Conservation (phyloP, 2,329 filamentous ascomycete genomes). For the Colletotrichum sp. region DNA sequence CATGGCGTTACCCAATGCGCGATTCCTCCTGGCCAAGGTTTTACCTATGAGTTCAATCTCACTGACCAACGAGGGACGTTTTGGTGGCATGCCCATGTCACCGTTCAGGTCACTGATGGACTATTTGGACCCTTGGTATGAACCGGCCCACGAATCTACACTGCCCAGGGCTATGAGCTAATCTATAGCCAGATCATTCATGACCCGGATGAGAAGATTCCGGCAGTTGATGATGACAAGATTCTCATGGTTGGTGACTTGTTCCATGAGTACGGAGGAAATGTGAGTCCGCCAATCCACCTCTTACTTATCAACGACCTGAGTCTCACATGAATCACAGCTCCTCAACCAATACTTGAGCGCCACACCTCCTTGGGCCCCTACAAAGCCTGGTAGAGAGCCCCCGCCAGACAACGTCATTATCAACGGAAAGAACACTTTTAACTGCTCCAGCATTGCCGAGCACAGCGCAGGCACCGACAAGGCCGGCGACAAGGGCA, state of each 20-base stretch:
- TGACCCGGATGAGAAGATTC: constrained; percentile 36
- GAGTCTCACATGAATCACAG: constrained; percentile 29
- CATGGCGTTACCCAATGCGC: constrained; percentile 65
- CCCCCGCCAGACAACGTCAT: constrained; percentile 45
- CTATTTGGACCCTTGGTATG: constrained; percentile 22
- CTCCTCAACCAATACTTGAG: constrained; percentile 35
- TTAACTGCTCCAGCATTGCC: constrained; percentile 32
- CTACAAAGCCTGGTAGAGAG: constrained; percentile 40
- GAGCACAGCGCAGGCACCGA: constrained; percentile 23
- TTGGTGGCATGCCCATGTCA: constrained; percentile 66
- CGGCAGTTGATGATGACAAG: constrained; percentile 35
- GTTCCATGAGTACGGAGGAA: constrained; percentile 40
- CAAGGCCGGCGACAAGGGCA: neutral
- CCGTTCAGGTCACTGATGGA: constrained; percentile 17
- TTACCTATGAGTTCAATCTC: constrained; percentile 64
- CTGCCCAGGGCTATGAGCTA: neutral
- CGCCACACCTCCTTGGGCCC: constrained; percentile 35
- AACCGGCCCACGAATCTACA: neutral
- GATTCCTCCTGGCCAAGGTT: constrained; percentile 58
- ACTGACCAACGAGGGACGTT: constrained; percentile 64
- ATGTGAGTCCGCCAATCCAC: constrained; percentile 27
- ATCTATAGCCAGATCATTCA: constrained; percentile 35
- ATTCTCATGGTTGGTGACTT: constrained; percentile 43
- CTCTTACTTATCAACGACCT: neutral
- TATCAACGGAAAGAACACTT: constrained; percentile 42